Evolutionary conservation across 164 flowering plant species (phyloP).

Genomic region (Umbilicus rupestris): DNA sequence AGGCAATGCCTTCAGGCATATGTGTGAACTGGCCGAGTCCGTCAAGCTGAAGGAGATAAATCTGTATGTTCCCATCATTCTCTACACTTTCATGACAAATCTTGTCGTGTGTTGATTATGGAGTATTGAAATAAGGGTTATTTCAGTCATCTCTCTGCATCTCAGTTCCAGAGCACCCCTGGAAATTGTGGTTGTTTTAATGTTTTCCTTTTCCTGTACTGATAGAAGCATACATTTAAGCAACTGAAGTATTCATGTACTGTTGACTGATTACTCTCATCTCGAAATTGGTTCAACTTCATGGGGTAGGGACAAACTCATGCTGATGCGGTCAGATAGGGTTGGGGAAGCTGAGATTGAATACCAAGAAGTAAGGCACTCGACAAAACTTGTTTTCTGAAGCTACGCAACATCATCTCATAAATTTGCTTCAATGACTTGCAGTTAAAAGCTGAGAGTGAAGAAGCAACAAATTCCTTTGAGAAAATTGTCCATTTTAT

Average conservation of each 20-base stretch:
- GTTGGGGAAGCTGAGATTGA: conserved; percentile 73
- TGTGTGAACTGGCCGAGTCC: conserved; percentile 89
- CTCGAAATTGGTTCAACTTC: neutral
- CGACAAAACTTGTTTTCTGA: neutral
- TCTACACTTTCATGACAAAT: neutral
- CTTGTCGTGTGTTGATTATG: neutral
- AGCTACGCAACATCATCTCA: neutral
- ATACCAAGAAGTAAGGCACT: conserved; percentile 48
- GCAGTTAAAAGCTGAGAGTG: conserved; percentile 81
- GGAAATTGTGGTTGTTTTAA: neutral
- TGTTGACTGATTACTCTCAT: neutral
- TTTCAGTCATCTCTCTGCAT: neutral
- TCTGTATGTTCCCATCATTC: conserved; percentile 45
- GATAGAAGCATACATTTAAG: neutral
- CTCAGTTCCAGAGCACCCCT: neutral
- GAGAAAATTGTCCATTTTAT: conserved; percentile 62
- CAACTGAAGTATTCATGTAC: neutral
- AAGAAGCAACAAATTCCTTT: conserved; percentile 69
- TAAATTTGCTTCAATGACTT: conserved; percentile 15
- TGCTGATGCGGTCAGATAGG: conserved; percentile 70
- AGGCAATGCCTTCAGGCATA: conserved; percentile 87
- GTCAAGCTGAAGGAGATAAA: conserved; percentile 89
- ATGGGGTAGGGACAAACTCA: conserved; percentile 67
- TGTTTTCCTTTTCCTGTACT: neutral
- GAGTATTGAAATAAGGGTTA: neutral